Evolutionary conservation across 257 asterid species (phyloP), one percentile per base, ranked within the genome.

Genomic region (Salvia splendens): DNA sequence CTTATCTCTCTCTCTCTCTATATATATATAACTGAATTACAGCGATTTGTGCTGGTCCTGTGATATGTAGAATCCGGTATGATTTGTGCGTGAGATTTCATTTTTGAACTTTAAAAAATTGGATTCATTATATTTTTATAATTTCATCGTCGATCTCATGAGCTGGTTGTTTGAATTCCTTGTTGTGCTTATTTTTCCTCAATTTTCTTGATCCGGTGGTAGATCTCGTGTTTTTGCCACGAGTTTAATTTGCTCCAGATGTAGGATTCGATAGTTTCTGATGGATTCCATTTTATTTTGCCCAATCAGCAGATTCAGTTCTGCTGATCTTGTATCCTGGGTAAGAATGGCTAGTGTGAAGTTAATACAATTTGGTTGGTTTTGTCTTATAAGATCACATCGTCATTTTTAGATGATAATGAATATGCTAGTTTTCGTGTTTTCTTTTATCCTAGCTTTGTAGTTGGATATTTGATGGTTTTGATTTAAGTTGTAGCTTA

Each of bases 181-280:
- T 54, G 16, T 47, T 68, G 35, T 43, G 46, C 43, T 24, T 14
- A 1, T 55, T 20, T 52, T 38, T 51, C 14, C 57, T 12, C 61
- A 12, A 5, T 30, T 6, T 65, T 58, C 64, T 68, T 55, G 78
- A 74, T 67, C 77, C 52, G 66, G 16, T 60, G 28, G 24, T 71
- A 52, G 77, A 76, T 76, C 80, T 71, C 62, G 65, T 12, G 46
- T 38, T 61, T 52, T 12, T 30, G 46, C 28, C 12, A 32, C 59
- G 24, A 24, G 8, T 36, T 47, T 49, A 14, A 50, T 50, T 47
- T 3, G 40, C 45, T 30, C 30, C 45, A 51, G 57, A 40, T 50
- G 64, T 49, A n/a, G 53, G 64, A 40, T 61, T 48, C 15, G 8
- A 20, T 42, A 5, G 36, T 9, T 64, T 14, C 6, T 28, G 38